Percentiles rank a stretch among this genome's conserved stretches.
Evolutionary conservation across 2,329 filamentous ascomycete genomes (phyloP).

Genomic region (Fusarium zealandicum): DNA sequence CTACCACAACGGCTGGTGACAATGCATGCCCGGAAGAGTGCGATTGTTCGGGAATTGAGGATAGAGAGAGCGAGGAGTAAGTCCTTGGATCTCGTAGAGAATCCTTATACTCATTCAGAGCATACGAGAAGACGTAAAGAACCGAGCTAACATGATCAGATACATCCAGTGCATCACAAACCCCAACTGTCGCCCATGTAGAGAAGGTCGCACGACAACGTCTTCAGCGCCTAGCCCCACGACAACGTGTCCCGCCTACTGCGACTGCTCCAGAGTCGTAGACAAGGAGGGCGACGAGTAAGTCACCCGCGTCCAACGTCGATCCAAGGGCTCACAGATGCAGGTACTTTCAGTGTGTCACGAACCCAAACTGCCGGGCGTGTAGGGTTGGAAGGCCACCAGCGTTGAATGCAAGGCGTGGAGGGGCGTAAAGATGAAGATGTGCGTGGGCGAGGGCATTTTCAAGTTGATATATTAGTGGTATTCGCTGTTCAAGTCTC

Average conservation of each 20-base stretch:
- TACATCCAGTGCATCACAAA: slow-evolving; percentile 44
- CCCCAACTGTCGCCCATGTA: slow-evolving; percentile 38
- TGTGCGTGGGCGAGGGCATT: background rate
- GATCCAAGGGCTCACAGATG: background rate
- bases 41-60: slow-evolving; percentile 39
- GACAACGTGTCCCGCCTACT: slow-evolving; percentile 11
- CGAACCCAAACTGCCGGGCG: slow-evolving; percentile 41
- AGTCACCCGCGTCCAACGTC: background rate
- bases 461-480: background rate
- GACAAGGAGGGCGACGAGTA: slow-evolving; percentile 44
- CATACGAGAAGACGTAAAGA: background rate
- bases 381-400: slow-evolving; percentile 10
- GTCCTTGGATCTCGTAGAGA: background rate
- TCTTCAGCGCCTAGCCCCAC: slow-evolving; percentile 6
- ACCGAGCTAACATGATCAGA: slow-evolving; percentile 21
- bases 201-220: slow-evolving; percentile 18
- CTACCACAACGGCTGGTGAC: slow-evolving; percentile 1
- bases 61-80: slow-evolving; percentile 39
- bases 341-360: slow-evolving; percentile 48
- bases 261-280: slow-evolving; percentile 36
- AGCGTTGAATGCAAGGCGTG: background rate
- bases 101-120: background rate
- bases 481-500: slow-evolving; percentile 5
- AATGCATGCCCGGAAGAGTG: slow-evolving; percentile 31
- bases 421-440: background rate